Conservation (phyloP, 2,329 filamentous ascomycete genomes). For the Dactylonectria macrodidyma region DNA sequence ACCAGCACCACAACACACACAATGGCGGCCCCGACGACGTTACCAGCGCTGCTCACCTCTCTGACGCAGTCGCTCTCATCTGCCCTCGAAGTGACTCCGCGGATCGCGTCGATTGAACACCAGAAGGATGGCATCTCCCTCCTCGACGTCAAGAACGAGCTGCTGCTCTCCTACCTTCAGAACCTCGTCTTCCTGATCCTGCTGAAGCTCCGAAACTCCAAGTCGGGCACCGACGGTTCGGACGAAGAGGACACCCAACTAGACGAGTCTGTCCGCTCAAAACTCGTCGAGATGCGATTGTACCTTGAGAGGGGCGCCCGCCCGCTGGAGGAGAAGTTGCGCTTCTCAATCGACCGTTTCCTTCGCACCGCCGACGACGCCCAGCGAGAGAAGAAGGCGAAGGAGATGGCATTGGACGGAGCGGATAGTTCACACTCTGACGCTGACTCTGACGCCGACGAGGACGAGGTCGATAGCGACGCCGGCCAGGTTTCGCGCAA, state of each 20-base stretch:
- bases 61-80: conserved; percentile 72
- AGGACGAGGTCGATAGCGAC: conserved; percentile 53
- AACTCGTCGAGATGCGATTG: conserved; percentile 91
- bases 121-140: conserved; percentile 92
- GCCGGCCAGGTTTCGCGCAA: conserved; percentile 47
- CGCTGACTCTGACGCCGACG: conserved; percentile 49
- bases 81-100: conserved; percentile 77
- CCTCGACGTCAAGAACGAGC: conserved; percentile 95
- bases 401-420: conserved; percentile 48
- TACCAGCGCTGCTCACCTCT: conserved; percentile 67
- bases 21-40: conserved; percentile 65
- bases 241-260: conserved; percentile 62
- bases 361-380: conserved; percentile 87
- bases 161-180: conserved; percentile 96
- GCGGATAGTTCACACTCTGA: conserved; percentile 43
- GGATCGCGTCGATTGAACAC: conserved; percentile 75
- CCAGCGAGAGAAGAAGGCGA: conserved; percentile 62
- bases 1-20: conserved; percentile 46
- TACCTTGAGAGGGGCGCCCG: conserved; percentile 94
- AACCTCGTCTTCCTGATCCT: conserved; percentile 92
- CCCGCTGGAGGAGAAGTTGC: conserved; percentile 89
- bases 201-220: conserved; percentile 79
- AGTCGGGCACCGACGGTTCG: conserved; percentile 41
- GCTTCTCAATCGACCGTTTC: conserved; percentile 97
- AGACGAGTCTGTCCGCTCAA: conserved; percentile 80